Percentiles rank a stretch among this genome's conserved stretches.
Evolutionary conservation across 371 early-diverging fungal genomes (phyloP).

Genomic region (Actinomortierella wolfii): DNA sequence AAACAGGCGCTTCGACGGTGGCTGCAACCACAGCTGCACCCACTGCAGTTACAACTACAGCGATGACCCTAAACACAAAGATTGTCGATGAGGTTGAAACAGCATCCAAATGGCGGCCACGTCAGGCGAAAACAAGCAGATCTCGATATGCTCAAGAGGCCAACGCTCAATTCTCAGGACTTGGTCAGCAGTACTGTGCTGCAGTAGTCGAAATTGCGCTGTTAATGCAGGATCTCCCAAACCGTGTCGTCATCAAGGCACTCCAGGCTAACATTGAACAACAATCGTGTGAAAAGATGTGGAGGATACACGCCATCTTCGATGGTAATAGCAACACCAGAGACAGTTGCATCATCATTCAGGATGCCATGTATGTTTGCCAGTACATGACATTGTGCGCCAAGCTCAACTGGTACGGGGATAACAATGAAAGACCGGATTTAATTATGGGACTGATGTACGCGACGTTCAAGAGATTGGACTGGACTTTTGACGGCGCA

Average conservation of each 20-base stretch:
- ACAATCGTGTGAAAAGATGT: slow-evolving; percentile 12
- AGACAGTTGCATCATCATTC: slow-evolving; percentile 1
- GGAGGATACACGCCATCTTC: slow-evolving; percentile 2
- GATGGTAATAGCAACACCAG: too few species aligned
- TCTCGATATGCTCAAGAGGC: slow-evolving; percentile 7
- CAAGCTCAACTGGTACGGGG: slow-evolving; percentile 13
- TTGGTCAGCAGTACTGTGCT: slow-evolving; percentile 4
- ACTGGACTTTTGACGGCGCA: not conserved
- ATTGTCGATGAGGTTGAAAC: slow-evolving; percentile 12
- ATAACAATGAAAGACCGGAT: slow-evolving; percentile 11
- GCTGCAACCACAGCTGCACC: not conserved
- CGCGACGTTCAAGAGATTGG: not conserved
- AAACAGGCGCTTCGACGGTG: too few species aligned
- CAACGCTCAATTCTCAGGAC: slow-evolving; percentile 10
- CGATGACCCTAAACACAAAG: not conserved
- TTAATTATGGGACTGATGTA: slow-evolving; percentile 16
- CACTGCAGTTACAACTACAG: not conserved
- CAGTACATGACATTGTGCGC: slow-evolving; percentile 18
- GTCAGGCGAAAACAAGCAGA: slow-evolving; percentile 9
- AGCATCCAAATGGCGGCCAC: slow-evolving; percentile 12
- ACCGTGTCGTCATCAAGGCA: slow-evolving; percentile 9
- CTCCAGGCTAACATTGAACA: slow-evolving; percentile 10
- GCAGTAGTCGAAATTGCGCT: slow-evolving; percentile 12
- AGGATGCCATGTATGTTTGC: slow-evolving; percentile 13
- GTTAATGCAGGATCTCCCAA: slow-evolving; percentile 12